Conservation (phyloP, 164 flowering plant genomes). For the Piper longum region DNA sequence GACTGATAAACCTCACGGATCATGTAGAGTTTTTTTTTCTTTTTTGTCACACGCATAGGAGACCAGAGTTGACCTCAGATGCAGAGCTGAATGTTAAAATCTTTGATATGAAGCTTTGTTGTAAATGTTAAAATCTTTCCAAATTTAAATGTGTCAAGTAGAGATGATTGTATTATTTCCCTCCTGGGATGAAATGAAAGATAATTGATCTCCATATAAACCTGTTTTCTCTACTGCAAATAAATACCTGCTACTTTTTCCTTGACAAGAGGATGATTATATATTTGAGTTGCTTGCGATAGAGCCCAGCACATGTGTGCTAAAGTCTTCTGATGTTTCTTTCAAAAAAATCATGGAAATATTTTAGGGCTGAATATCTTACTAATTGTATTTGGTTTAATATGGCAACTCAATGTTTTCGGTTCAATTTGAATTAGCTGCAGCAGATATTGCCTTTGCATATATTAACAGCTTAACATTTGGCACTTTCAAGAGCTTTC, state of each 20-base stretch:
- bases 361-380: no score
- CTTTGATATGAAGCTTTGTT: constrained; percentile 12
- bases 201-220: constrained; percentile 2
- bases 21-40: constrained; percentile 2
- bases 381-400: no score
- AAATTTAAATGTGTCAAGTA: constrained; percentile 8
- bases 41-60: constrained; percentile 9
- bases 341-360: no score
- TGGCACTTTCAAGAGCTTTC: constrained; percentile 18
- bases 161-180: constrained; percentile 21
- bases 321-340: background rate
- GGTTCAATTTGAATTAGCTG: no score
- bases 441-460: background rate
- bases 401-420: no score
- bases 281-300: background rate
- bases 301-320: background rate
- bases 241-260: constrained; percentile 1
- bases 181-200: constrained; percentile 17
- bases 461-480: constrained; percentile 7
- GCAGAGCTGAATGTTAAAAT: constrained; percentile 16
- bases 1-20: constrained; percentile 1
- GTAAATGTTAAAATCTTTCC: constrained; percentile 9
- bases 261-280: constrained; percentile 3
- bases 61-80: constrained; percentile 8
- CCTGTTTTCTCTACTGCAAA: background rate